These are phyloP conservation scores for Talaromyces wortmannii DNA, from an alignment of 495 filamentous ascomycete genomes.

Conservation along the genomic window DNA sequence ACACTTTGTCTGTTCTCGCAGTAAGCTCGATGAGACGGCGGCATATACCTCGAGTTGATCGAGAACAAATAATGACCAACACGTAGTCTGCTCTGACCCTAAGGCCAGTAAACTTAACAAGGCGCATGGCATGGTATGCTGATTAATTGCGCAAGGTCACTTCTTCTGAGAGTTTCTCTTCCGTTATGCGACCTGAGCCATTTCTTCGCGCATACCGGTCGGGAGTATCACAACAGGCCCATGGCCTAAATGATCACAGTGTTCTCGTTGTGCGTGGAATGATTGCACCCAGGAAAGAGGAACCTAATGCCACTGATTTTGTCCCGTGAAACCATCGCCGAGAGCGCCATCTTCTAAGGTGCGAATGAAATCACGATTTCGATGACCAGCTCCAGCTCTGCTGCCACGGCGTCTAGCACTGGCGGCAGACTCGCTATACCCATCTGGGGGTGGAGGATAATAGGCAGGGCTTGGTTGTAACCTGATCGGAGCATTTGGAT, in stretches of 20 bases:
- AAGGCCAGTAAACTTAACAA: too few species aligned
- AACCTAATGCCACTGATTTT: constrained; percentile 56
- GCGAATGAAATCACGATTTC: constrained; percentile 85
- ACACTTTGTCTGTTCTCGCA: not conserved
- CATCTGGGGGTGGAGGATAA: constrained; percentile 92
- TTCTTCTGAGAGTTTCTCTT: not conserved
- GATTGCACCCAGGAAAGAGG: not conserved
- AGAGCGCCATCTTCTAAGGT: constrained; percentile 89
- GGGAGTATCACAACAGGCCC: too few species aligned
- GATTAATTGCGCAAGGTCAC: too few species aligned
- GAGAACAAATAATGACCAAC: not conserved
- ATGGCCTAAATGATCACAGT: not conserved
- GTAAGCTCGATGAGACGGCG: not conserved
- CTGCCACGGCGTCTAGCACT: constrained; percentile 73
- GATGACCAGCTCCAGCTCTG: constrained; percentile 52
- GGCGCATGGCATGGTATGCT: too few species aligned
- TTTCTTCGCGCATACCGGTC: too few species aligned
- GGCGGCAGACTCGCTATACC: constrained; percentile 56
- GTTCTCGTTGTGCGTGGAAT: not conserved
- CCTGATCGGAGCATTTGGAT: constrained; percentile 90
- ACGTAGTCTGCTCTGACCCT: not conserved
- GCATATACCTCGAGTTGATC: not conserved
- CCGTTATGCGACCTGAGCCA: not conserved
- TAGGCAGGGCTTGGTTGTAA: constrained; percentile 96
- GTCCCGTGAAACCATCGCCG: constrained; percentile 73